phyloP scores from a whole-genome alignment of 805 yeast species.

The Cyberlindnera mycetangii region DNA sequence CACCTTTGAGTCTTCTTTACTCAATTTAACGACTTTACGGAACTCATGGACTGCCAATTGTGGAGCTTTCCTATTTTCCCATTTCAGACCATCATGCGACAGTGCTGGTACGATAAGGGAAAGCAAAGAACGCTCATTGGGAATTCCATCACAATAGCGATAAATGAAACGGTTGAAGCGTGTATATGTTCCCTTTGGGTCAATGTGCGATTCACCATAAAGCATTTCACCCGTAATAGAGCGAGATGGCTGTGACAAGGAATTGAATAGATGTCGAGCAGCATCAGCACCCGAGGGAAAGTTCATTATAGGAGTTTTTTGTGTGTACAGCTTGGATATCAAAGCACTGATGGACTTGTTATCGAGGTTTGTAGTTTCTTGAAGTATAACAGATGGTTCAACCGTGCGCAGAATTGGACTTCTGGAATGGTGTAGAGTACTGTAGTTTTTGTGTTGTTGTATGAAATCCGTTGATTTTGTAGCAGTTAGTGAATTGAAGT shows the following conservation, averaged over 20 bases:
- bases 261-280: slow-evolving; percentile 23
- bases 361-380: slow-evolving; percentile 8
- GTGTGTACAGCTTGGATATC: slow-evolving; percentile 15
- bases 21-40: slow-evolving; percentile 38
- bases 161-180: slow-evolving; percentile 26
- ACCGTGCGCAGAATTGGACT: slow-evolving; percentile 1
- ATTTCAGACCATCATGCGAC: slow-evolving; percentile 30
- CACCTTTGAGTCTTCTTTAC: slow-evolving; percentile 18
- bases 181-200: slow-evolving; percentile 31
- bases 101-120: slow-evolving; percentile 51
- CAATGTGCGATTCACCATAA: slow-evolving; percentile 31
- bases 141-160: slow-evolving; percentile 23
- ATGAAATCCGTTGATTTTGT: slow-evolving; percentile 3
- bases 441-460: slow-evolving; percentile 2
- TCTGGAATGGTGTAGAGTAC: slow-evolving; percentile 1
- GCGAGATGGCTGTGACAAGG: slow-evolving; percentile 17
- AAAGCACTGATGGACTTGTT: slow-evolving; percentile 18
- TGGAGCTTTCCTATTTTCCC: slow-evolving; percentile 54
- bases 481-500: slow-evolving; percentile 1
- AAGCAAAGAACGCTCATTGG: slow-evolving; percentile 32
- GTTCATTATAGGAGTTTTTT: neutral
- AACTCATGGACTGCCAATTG: slow-evolving; percentile 62
- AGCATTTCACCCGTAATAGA: slow-evolving; percentile 23
- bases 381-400: neutral
- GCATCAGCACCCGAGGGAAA: slow-evolving; percentile 17